phyloP scores from a whole-genome alignment of 2,329 filamentous ascomycete species.

The Fulvia fulva region DNA sequence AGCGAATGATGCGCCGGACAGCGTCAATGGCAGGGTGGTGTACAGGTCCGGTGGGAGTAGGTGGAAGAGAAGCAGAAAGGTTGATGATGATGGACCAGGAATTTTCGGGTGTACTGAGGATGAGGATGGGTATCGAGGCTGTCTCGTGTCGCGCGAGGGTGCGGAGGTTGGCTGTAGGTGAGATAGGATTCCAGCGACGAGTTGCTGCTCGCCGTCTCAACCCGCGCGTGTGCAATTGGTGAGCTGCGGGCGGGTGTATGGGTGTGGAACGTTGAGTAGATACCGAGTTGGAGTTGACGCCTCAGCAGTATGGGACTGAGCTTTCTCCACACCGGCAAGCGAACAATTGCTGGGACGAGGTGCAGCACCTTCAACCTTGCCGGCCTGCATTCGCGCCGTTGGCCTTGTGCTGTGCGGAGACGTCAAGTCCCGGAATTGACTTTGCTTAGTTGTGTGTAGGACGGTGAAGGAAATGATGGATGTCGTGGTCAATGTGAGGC shows the following conservation, averaged over 20 bases:
- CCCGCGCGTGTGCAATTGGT: background rate
- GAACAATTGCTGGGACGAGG: background rate
- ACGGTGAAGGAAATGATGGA: background rate
- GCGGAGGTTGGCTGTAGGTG: background rate
- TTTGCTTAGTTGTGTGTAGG: background rate
- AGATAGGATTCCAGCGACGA: conserved; percentile 1
- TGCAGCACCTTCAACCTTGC: background rate
- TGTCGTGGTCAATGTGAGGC: too few species aligned
- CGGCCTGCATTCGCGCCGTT: background rate
- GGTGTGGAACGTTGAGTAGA: conserved; percentile 3
- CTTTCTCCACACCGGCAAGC: background rate
- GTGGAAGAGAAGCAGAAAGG: background rate
- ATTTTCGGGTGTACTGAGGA: background rate
- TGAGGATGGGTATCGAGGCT: background rate
- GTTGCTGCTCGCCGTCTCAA: background rate
- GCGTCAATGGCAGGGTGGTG: background rate
- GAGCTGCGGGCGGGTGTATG: conserved; percentile 4
- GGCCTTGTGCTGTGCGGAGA: background rate
- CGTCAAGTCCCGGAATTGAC: background rate
- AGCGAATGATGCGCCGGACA: conserved; percentile 12
- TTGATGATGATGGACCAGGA: background rate
- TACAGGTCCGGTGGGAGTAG: conserved; percentile 4
- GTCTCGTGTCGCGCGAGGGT: background rate
- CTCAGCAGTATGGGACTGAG: background rate
- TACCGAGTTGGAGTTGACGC: background rate